These are phyloP conservation scores for Alternaria viburni DNA, from an alignment of 2,329 filamentous ascomycete genomes.

Conservation along the genomic window DNA sequence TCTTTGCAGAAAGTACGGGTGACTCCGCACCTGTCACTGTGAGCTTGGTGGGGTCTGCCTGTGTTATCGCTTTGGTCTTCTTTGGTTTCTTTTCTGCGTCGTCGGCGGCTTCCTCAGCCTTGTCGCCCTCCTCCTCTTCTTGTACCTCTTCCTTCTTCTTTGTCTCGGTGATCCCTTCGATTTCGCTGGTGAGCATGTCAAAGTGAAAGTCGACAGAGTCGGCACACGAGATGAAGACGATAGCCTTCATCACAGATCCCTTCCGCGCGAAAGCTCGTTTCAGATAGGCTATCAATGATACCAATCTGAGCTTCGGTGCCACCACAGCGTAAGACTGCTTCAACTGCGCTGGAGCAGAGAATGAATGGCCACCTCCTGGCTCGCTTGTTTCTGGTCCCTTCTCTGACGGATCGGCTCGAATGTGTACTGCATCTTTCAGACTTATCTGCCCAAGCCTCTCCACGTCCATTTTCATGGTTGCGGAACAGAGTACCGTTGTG, in stretches of 20 bases:
- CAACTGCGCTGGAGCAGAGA: conserved; percentile 86
- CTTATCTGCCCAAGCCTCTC: conserved; percentile 94
- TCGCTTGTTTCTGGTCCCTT: conserved; percentile 57
- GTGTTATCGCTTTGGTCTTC: conserved; percentile 50
- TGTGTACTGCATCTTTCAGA: conserved; percentile 87
- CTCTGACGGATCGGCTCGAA: conserved; percentile 70
- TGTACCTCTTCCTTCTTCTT: conserved; percentile 28
- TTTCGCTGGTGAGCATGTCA: conserved; percentile 69
- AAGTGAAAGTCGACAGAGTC: conserved; percentile 98
- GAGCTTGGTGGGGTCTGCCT: conserved; percentile 50
- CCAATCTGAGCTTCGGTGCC: conserved; percentile 86
- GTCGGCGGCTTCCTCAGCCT: conserved; percentile 23
- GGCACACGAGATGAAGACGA: conserved; percentile 95
- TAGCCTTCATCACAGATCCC: conserved; percentile 94
- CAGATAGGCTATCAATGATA: conserved; percentile 82
- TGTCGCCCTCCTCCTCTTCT: conserved; percentile 19
- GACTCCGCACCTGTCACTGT: conserved; percentile 69
- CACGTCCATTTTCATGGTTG: conserved; percentile 97
- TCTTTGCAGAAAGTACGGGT: conserved; percentile 74
- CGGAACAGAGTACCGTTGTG: conserved; percentile 90
- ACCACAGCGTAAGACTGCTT: conserved; percentile 91
- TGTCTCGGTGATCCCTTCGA: conserved; percentile 36
- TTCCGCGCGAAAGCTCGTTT: conserved; percentile 87
- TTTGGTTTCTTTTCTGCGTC: conserved; percentile 26
- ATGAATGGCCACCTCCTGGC: conserved; percentile 59